Evolutionary conservation across 2,329 filamentous ascomycete genomes (phyloP), one percentile per base, ranked within the genome.

Genomic region (Decorospora gaudefroyi): DNA sequence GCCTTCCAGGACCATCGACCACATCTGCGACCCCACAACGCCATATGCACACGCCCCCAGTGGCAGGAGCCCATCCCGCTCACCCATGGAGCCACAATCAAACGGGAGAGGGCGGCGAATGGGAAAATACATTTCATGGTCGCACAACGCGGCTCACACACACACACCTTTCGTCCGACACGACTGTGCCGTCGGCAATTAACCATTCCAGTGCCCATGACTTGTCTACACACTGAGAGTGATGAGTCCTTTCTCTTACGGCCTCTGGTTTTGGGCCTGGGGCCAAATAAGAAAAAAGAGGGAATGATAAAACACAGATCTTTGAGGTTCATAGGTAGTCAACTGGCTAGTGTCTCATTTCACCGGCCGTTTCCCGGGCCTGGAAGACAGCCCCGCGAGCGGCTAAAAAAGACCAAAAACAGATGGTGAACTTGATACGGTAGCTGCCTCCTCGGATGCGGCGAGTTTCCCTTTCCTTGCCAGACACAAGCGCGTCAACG

Each of bases 1-100:
- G n/a, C 13, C 9, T 18, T 25, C 22, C 17, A 28, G 11, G 22
- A n/a, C 11, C 18, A n/a, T 29, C 12, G 28, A 41, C 46, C 46
- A 25, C 15, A 33, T 46, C 41, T 49, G 46, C 46, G 28, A 38
- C 35, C 46, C 30, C 32, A 27, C 36, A 18, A 27, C 38, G 33
- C 46, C 32, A 42, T 49, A 30, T 22, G 27, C 46, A 46, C 31
- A n/a, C 36, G 35, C 32, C 39, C 16, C 31, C 32, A 18, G 13
- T 32, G 27, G n/a, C n/a, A n/a, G n/a, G n/a, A n/a, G n/a, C n/a
- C 21, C n/a, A 31, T 23, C 27, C 22, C 27, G 16, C 10, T 26
- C 21, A 21, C 13, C 12, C 9, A 18, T 27, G 17, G 16, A 27
- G 31, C 19, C 37, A 26, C 17, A n/a, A n/a, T 12, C 12, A 7